These are phyloP conservation scores for Olyra latifolia DNA, from an alignment of 176 grass and related monocot genomes.

Conservation along the genomic window DNA sequence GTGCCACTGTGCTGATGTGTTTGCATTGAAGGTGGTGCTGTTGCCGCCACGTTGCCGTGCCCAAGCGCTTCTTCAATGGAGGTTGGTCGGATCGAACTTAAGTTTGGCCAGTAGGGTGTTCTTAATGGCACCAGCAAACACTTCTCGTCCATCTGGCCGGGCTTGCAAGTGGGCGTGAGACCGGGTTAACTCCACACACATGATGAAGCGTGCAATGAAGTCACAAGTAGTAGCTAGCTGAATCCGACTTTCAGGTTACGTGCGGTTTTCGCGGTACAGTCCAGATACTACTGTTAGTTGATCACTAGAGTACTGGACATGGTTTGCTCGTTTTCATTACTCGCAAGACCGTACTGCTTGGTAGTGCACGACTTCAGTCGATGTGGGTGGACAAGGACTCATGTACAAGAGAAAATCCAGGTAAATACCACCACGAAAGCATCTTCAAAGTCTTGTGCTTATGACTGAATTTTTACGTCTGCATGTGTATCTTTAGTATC, in stretches of 20 bases:
- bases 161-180: neutral
- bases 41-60: neutral
- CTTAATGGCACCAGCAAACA: neutral
- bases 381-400: neutral
- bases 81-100: slow-evolving; percentile 6
- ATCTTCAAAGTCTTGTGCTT: neutral
- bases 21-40: neutral
- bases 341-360: neutral
- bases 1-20: neutral
- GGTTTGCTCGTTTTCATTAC: neutral
- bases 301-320: no score
- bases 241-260: neutral
- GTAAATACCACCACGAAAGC: neutral
- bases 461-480: slow-evolving; percentile 17
- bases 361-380: neutral
- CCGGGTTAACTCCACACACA: neutral
- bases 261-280: neutral
- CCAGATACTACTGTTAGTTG: neutral
- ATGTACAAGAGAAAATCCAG: neutral
- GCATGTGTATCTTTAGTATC: neutral
- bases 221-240: neutral
- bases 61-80: neutral
- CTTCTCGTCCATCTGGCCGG: neutral
- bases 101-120: neutral
- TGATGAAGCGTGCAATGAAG: neutral